Base-by-base conservation (phyloP, 208 protist species). In the Angomonas desouzai region DNA sequence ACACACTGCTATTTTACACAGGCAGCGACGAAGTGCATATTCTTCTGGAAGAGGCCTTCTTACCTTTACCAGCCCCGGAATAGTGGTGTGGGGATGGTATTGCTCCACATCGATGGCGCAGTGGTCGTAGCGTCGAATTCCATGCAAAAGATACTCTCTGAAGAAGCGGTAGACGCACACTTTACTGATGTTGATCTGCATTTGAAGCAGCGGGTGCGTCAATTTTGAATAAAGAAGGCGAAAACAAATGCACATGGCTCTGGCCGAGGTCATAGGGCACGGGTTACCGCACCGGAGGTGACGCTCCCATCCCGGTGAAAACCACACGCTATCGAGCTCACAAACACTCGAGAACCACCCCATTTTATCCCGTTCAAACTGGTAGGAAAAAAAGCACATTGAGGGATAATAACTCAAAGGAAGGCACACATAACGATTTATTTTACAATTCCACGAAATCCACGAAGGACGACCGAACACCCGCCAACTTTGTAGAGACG, bases 331-430 rank as follows among this genome's bases (percentile, higher is more conserved):
- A 23, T 57, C 23, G 25, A 57, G 28, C 13, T 27, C n/a, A 4
- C 28, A 9, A 27, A 23, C 29, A 23, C 3, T 23, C 51, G 3
- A 18, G 9, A 57, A 36, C 23, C 51, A 36, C 9, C 23, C 51
- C 3, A 67, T 13, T 2, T 22, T 20, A 7, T 65, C 43, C 6
- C 73, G 33, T 48, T 81, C 69, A 0, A 72, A 73, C 0, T 45
- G 60, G 77, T 73, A 72, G 0, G 81, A 80, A 48, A 91, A 53
- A 36, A 91, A 72, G 0, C 74, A 32, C 49, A 82, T 72, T 48
- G 87, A 40, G 4, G 85, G 85, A 53, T 86, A 91, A 66, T 91
- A 88, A 27, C 79, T 76, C 7, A 85, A 62, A n/a, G 81, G 81
- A 48, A 88, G 70, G 59, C 81, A 87, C 3, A 82, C 34, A 23